These are phyloP conservation scores for Rhizopogon vinicolor DNA, from an alignment of 768 basidiomycete genomes.

Conservation along the genomic window DNA sequence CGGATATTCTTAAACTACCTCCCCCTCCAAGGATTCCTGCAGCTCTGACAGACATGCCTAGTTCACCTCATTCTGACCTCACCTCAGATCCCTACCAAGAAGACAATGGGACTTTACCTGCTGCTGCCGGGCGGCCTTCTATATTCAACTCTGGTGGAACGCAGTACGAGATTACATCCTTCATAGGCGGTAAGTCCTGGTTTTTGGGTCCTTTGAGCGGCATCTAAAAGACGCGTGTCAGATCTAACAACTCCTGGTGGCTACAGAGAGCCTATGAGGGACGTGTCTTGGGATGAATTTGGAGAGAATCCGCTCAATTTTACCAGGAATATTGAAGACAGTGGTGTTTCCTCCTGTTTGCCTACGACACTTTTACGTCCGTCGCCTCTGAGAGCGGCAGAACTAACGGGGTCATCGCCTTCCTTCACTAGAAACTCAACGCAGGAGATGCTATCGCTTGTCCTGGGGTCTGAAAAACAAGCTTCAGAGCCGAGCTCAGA, in stretches of 20 bases:
- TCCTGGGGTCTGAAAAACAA: slow-evolving; percentile 1
- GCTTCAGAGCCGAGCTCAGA: not conserved
- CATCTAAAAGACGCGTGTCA: slow-evolving; percentile 10
- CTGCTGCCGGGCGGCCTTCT: slow-evolving; percentile 10
- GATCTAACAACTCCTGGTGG: slow-evolving; percentile 29
- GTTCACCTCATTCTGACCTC: slow-evolving; percentile 8
- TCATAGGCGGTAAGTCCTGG: slow-evolving; percentile 46
- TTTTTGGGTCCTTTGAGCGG: not conserved
- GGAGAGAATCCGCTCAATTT: slow-evolving; percentile 3
- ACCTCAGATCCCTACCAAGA: slow-evolving; percentile 13
- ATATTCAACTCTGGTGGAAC: slow-evolving; percentile 43
- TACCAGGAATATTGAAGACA: not conserved
- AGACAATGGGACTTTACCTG: slow-evolving; percentile 9
- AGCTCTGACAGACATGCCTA: slow-evolving; percentile 16
- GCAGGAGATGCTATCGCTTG: not conserved
- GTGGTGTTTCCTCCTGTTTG: not conserved
- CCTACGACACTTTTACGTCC: not conserved
- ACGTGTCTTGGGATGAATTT: slow-evolving; percentile 4
- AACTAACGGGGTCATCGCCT: not conserved
- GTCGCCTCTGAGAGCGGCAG: not conserved
- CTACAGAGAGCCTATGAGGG: slow-evolving; percentile 6
- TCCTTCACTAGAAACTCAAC: not conserved
- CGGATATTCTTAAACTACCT: not conserved
- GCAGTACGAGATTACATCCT: slow-evolving; percentile 71
- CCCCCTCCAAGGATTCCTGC: slow-evolving; percentile 21